A percentile compares a stretch with the other conserved stretches of the same genome.
These are phyloP conservation scores for Alternaria arborescens DNA, from an alignment of 2,329 filamentous ascomycete genomes.

Conservation along the genomic window DNA sequence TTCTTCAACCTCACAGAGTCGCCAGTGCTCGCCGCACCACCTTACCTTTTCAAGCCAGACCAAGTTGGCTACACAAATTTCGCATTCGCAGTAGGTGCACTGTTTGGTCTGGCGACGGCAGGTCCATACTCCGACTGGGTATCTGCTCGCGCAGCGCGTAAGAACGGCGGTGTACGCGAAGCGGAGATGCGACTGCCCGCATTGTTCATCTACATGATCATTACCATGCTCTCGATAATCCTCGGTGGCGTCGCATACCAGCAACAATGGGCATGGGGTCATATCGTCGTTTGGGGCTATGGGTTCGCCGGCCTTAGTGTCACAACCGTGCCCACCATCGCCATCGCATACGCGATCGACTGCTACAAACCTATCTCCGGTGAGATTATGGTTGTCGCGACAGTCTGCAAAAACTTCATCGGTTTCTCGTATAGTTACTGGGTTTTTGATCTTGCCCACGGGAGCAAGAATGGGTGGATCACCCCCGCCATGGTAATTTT, in stretches of 20 bases:
- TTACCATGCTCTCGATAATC: slow-evolving; percentile 59
- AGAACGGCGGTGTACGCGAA: slow-evolving; percentile 65
- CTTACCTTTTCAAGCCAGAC: slow-evolving; percentile 56
- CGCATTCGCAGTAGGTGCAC: slow-evolving; percentile 57
- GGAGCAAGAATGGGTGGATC: slow-evolving; percentile 50
- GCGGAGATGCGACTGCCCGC: slow-evolving; percentile 65
- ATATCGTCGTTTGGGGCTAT: slow-evolving; percentile 61
- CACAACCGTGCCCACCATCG: slow-evolving; percentile 55
- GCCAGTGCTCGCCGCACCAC: slow-evolving; percentile 55
- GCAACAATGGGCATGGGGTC: slow-evolving; percentile 59
- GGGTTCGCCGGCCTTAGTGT: slow-evolving; percentile 54
- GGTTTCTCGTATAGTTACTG: slow-evolving; percentile 56
- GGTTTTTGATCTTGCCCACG: slow-evolving; percentile 51
- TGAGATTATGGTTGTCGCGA: slow-evolving; percentile 57
- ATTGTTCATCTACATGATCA: slow-evolving; percentile 58
- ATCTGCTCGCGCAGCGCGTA: slow-evolving; percentile 61
- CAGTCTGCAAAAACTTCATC: slow-evolving; percentile 57
- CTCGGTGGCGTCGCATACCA: slow-evolving; percentile 61
- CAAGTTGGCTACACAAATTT: slow-evolving; percentile 61
- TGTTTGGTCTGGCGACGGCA: slow-evolving; percentile 64
- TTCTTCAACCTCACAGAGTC: slow-evolving; percentile 63
- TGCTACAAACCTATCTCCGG: slow-evolving; percentile 59
- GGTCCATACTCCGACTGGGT: slow-evolving; percentile 67
- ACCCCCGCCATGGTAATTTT: slow-evolving; percentile 57
- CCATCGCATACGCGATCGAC: slow-evolving; percentile 57